phyloP scores from a whole-genome alignment of 192 early-diverging fungal species.

The Phycomyces blakesleeanus region DNA sequence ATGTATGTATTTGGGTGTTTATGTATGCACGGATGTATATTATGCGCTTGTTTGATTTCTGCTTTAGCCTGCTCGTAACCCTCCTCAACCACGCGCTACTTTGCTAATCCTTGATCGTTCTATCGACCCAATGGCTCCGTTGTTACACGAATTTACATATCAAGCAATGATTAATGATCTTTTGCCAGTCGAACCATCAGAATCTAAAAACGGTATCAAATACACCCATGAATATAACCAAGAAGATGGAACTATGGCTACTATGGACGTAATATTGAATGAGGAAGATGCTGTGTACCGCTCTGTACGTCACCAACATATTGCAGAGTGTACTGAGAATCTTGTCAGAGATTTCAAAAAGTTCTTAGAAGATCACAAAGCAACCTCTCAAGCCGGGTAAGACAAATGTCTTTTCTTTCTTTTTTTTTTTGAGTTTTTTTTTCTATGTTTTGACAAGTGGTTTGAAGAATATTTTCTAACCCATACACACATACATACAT shows the following conservation, averaged over 20 bases:
- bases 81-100: slow-evolving; percentile 61
- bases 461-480: no score
- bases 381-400: slow-evolving; percentile 16
- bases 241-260: slow-evolving; percentile 36
- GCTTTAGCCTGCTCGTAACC: slow-evolving; percentile 38
- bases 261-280: slow-evolving; percentile 57
- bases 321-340: slow-evolving; percentile 73
- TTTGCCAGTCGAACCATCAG: slow-evolving; percentile 46
- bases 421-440: background rate
- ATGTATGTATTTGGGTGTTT: no score
- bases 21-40: no score
- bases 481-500: background rate
- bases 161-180: slow-evolving; percentile 98
- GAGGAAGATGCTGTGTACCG: slow-evolving; percentile 79
- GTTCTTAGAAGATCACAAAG: slow-evolving; percentile 75
- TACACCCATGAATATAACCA: slow-evolving; percentile 52
- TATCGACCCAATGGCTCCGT: slow-evolving; percentile 81
- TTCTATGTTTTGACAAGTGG: no score
- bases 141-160: slow-evolving; percentile 98
- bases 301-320: slow-evolving; percentile 73
- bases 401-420: no score
- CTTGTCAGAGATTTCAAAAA: slow-evolving; percentile 70
- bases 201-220: slow-evolving; percentile 48
- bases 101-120: slow-evolving; percentile 89
- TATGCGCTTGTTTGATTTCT: background rate